Evolutionary conservation across 306 rosid genomes (phyloP), one percentile per base, ranked within the genome.

Genomic region (Gillenia trifoliata): DNA sequence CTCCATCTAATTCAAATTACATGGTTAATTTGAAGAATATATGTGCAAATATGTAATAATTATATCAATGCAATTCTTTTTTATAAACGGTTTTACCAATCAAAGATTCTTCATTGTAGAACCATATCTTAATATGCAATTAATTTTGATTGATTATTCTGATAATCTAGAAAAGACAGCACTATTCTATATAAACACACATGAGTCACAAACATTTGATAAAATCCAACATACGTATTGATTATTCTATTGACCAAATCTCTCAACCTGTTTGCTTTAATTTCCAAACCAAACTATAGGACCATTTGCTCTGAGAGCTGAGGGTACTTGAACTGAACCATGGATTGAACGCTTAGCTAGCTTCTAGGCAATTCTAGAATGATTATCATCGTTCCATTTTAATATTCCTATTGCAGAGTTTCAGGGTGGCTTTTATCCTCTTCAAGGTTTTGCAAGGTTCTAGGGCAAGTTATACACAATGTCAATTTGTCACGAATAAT

Each of bases 221-320:
- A 71, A 17, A 45, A 75, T 68, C 66, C 31, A 59, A 28, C 30
- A 60, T 43, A 28, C 40, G 70, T 55, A 64, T 36, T 61, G 72
- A 83, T 79, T 79, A 31, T 15, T 65, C 16, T 34, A 49, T 79
- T 79, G 87, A 79, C 81, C 72, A 79, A 64, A 49, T 12, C 69
- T 71, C 69, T 77, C 82, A 64, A 77, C 85, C 85, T 72, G 74
- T 77, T 36, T 29, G 33, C 49, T 75, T 80, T 88, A 78, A 78
- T 78, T 88, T 78, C 77, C 77, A 81, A 66, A 84, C 89, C 87
- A 83, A 83, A 81, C 83, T 38, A 75, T 66, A 67, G 66, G 38
- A 54, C 8, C 78, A 76, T 68, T 49, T 75, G 47, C 77, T 78
- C 29, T 54, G 62, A 38, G 47, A 76, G 22, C 57, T 13, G 9